Evolutionary conservation across 352 stramenopile species (phyloP), one percentile per base, ranked within the genome.

Genomic region (Globisporangium megalacanthum): DNA sequence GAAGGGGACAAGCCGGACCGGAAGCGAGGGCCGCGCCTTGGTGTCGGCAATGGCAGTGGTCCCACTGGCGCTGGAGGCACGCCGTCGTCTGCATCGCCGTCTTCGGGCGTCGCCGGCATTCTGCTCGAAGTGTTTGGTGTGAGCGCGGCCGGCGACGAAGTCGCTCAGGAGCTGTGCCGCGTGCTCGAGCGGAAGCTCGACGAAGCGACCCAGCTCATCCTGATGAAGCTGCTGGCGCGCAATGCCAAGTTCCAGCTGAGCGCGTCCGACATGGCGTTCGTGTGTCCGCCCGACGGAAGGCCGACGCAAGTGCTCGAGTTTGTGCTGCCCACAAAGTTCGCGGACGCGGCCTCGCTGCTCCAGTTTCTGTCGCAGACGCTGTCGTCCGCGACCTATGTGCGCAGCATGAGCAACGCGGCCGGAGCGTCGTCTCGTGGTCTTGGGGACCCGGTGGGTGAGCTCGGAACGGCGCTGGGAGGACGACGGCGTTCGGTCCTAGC

Each of bases 221-320:
- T 95, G 33, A 94, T 94, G 84, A 95, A 94, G 62, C 64, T 94
- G 7, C 57, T 95, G 7, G 83, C 81, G 20, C 75, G 84, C 55
- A 94, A 95, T 46, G 77, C 72, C 3, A 93, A 95, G 62, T 92
- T 95, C 57, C 83, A 94, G 61, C 65, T 95, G 17, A 92, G 70
- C 41, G 55, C 70, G 0, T 79, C 72, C 0, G 86, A 95, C 51
- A 66, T 92, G 52, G 64, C 73, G 14, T 95, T 95, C 51, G 73
- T 94, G 47, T 91, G 85, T 49, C 82, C 83, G 6, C 74, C 79
- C 8, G 63, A 60, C 20, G 53, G 62, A 10, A 62, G 68, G 8
- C 69, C 83, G 35, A 65, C 73, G 47, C 71, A 66, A 20, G 63
- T 61, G 13, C 53, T 75, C 9, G 56, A 79, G 20, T 90, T 87